Evolutionary conservation across 1,139 yeast species (phyloP).

Genomic region (Yamadazyma oceani): DNA sequence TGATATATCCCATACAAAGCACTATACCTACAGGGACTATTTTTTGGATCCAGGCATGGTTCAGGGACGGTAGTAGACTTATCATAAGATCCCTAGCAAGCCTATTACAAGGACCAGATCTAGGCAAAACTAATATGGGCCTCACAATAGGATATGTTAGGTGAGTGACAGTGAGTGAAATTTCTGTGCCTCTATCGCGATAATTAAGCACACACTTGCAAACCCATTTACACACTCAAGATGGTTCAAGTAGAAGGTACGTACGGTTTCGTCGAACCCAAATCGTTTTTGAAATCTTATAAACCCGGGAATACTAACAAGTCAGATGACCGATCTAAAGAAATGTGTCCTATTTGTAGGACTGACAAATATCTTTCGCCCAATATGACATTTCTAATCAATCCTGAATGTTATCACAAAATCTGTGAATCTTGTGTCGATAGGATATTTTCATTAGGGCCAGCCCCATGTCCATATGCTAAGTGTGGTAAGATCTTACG

Average conservation of each 20-base stretch:
- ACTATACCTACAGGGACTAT: constrained; percentile 26
- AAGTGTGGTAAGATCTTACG: constrained; percentile 85
- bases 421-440: constrained; percentile 97
- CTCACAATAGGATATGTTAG: too few species aligned
- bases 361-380: constrained; percentile 94
- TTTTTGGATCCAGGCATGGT: constrained; percentile 6
- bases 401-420: constrained; percentile 97
- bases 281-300: not conserved
- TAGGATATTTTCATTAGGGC: constrained; percentile 89
- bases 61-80: not conserved
- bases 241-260: constrained; percentile 4
- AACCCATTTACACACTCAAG: not conserved
- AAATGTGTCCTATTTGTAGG: constrained; percentile 97
- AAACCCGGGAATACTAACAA: too few species aligned
- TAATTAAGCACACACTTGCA: constrained; percentile 1
- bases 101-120: too few species aligned
- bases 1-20: constrained; percentile 29
- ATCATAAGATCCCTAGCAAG: too few species aligned
- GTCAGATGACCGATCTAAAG: constrained; percentile 52
- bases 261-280: too few species aligned
- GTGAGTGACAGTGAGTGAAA: too few species aligned
- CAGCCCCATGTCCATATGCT: constrained; percentile 95
- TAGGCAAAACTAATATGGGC: too few species aligned
- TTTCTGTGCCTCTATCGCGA: not conserved
- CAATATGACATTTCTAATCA: constrained; percentile 85